phyloP scores from a whole-genome alignment of 805 yeast species.

The Schwanniomyces vanrijiae region DNA sequence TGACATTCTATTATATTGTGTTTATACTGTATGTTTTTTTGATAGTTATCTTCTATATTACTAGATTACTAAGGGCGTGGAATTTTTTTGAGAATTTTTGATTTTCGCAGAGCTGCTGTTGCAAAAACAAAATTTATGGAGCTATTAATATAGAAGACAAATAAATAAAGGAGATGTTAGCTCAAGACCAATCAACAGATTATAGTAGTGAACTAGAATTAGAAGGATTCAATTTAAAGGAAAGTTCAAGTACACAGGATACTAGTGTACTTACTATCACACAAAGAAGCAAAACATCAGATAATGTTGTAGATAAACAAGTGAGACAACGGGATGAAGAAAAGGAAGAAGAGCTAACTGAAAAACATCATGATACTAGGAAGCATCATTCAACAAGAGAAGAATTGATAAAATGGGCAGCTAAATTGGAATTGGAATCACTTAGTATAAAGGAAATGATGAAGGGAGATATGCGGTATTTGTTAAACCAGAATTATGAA shows the following conservation, averaged over 20 bases:
- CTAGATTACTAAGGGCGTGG: not conserved
- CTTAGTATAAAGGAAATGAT: constrained; percentile 21
- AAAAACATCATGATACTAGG: not conserved
- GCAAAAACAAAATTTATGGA: no score
- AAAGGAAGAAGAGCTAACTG: not conserved
- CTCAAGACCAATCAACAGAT: constrained; percentile 15
- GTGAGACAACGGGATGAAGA: not conserved
- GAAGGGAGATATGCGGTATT: constrained; percentile 5
- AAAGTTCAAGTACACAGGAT: not conserved
- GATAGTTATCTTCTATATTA: not conserved
- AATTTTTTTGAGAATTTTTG: not conserved
- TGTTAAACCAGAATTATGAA: constrained; percentile 4
- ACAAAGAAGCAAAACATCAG: not conserved
- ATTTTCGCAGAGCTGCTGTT: not conserved
- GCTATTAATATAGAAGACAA: no score
- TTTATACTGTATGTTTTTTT: not conserved
- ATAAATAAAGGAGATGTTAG: not conserved
- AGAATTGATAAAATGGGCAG: constrained; percentile 26
- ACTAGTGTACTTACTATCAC: not conserved
- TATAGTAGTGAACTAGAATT: constrained; percentile 20
- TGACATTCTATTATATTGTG: constrained; percentile 20
- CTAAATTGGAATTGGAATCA: constrained; percentile 29
- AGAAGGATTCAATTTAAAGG: constrained; percentile 6
- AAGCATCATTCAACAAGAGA: constrained; percentile 1
- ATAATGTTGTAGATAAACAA: not conserved